These are phyloP conservation scores for Brassica balearica DNA, from an alignment of 441 rosid species.

Conservation along the genomic window DNA sequence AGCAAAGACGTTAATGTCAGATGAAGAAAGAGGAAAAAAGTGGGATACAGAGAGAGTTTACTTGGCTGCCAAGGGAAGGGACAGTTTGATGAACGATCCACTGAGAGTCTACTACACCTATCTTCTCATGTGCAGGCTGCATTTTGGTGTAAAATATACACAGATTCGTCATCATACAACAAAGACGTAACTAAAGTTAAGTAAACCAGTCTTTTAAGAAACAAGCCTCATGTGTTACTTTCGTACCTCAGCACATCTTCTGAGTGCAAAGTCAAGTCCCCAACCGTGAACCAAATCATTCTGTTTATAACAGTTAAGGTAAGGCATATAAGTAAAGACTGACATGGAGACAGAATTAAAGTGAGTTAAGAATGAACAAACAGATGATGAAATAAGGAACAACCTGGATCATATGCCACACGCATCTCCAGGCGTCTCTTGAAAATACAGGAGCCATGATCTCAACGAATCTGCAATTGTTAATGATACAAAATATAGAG, in stretches of 20 bases:
- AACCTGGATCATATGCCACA: slow-evolving; percentile 98
- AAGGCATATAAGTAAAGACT: slow-evolving; percentile 13
- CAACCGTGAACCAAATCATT: slow-evolving; percentile 97
- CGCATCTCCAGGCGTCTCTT: slow-evolving; percentile 94
- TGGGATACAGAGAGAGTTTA: slow-evolving; percentile 31
- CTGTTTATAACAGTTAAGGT: slow-evolving; percentile 48
- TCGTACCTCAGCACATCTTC: slow-evolving; percentile 85
- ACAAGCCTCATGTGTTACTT: background rate
- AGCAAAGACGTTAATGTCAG: background rate
- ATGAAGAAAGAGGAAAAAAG: background rate
- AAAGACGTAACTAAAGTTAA: slow-evolving; percentile 2
- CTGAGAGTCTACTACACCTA: slow-evolving; percentile 95
- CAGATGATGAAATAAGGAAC: slow-evolving; percentile 41
- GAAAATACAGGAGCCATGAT: slow-evolving; percentile 99
- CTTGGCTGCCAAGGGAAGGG: slow-evolving; percentile 94
- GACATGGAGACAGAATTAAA: background rate
- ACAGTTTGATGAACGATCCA: slow-evolving; percentile 92
- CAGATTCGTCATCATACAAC: slow-evolving; percentile 1
- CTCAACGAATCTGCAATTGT: slow-evolving; percentile 76
- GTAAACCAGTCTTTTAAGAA: background rate
- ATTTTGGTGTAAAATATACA: slow-evolving; percentile 5
- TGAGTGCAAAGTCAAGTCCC: slow-evolving; percentile 94
- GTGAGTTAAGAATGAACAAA: slow-evolving; percentile 9
- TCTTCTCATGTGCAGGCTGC: slow-evolving; percentile 98
- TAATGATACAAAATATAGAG: background rate